Evolutionary conservation across 106 monocot genomes (phyloP), one percentile per base, ranked within the genome.

Genomic region (Phalaenopsis equestris): DNA sequence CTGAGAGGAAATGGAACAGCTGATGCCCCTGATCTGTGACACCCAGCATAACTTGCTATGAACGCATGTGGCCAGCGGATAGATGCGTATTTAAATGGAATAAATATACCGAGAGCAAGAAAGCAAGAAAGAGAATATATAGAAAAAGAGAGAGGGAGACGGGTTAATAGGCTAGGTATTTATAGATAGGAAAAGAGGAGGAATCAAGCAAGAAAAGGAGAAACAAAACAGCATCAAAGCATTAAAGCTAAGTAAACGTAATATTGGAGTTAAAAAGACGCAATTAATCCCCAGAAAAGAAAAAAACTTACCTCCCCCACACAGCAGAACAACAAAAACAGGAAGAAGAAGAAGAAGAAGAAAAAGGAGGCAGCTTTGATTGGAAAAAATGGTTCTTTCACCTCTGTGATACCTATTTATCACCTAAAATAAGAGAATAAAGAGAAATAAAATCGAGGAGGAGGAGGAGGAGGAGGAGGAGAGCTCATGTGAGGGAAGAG

Each of bases 161-260:
- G 30, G 30, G 30, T 30, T 30, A 30, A 30, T 30, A 55, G 38
- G 67, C 58, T 65, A 78, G 42, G 81, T 52, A 57, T 81, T 75
- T 75, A 74, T 55, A 47, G 21, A 18, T n/a, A 45, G 38, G 77
- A 48, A 48, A 56, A 41, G 73, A 14, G 76, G 24, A 67, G 30
- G 80, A 73, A 83, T 72, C 56, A 83, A 86, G 79, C 24, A 83
- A 65, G 73, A 77, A 67, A 77, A 67, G 48, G 67, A 72, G 79
- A 76, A 65, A 86, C 56, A 70, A 70, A 75, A 41, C 14, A 23
- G 8, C 61, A 61, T 61, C 61, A 75, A 75, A 70, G 70, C 70
- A 70, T 39, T n/a, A 83, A 83, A 70, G 55, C 67, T 72, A 83
- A 30, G 45, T 7, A 45, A 45, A 81, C 46, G 48, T 48, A 76